phyloP scores from a whole-genome alignment of 2,329 filamentous ascomycete species.

The Xylariaceae sp. region DNA sequence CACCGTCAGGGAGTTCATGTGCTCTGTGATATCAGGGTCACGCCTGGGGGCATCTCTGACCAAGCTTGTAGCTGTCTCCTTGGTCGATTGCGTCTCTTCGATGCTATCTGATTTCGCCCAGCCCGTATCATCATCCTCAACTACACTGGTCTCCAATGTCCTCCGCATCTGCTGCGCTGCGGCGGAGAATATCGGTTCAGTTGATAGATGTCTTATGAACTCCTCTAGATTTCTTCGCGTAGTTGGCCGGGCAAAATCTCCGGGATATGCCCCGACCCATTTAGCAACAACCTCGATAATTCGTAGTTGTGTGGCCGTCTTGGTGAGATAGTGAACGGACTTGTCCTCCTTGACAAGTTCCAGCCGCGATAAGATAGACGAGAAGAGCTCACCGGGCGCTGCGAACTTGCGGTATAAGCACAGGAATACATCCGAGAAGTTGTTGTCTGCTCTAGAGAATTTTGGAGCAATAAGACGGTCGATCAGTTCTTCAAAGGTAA shows the following conservation, averaged over 20 bases:
- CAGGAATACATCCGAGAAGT: slow-evolving; percentile 86
- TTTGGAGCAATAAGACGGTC: slow-evolving; percentile 83
- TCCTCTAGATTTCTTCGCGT: slow-evolving; percentile 73
- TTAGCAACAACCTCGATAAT: slow-evolving; percentile 82
- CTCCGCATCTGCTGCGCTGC: slow-evolving; percentile 83
- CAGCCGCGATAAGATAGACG: slow-evolving; percentile 75
- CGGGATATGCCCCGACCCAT: slow-evolving; percentile 89
- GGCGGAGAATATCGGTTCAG: slow-evolving; percentile 78
- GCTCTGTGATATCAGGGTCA: slow-evolving; percentile 44
- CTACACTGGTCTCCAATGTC: slow-evolving; percentile 71
- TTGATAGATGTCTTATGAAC: slow-evolving; percentile 75
- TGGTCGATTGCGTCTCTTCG: slow-evolving; percentile 29
- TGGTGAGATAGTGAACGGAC: slow-evolving; percentile 70
- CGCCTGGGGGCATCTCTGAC: slow-evolving; percentile 24
- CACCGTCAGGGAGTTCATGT: slow-evolving; percentile 52
- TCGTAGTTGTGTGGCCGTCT: slow-evolving; percentile 78
- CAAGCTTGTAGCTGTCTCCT: slow-evolving; percentile 27
- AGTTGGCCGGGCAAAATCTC: slow-evolving; percentile 81
- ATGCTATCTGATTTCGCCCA: slow-evolving; percentile 86
- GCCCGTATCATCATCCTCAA: slow-evolving; percentile 86
- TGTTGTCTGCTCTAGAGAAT: slow-evolving; percentile 83
- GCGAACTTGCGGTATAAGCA: slow-evolving; percentile 95
- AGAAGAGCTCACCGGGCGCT: slow-evolving; percentile 75
- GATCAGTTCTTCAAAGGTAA: slow-evolving; percentile 72
- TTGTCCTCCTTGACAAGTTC: slow-evolving; percentile 70